Evolutionary conservation across 768 basidiomycete genomes (phyloP), one percentile per base, ranked within the genome.

Genomic region (Cystobasidium tubakii): DNA sequence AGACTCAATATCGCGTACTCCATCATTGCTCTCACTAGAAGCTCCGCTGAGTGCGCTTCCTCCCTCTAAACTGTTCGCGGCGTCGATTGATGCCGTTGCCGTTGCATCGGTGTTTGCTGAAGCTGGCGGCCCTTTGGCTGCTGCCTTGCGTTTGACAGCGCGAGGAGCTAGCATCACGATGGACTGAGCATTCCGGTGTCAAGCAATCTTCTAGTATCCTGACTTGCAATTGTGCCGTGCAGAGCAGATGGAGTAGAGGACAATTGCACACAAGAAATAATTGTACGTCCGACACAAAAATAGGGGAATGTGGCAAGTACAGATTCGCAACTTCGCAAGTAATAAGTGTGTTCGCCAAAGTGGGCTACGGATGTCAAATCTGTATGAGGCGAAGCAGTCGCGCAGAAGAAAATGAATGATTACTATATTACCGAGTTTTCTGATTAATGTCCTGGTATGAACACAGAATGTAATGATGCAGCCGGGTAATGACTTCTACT

Each of bases 61-160:
- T 66, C 3, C 36, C 4, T 62, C 57, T 62, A 23, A 9, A 13
- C 3, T 23, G 4, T 21, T 19, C 4, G n/a, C n/a, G 57, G 4
- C 57, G 3, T 29, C 23, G 13, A 4, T 25, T 12, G 33, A 25
- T 60, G 57, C 4, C 27, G 57, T 34, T 60, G 27, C 25, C 4
- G 7, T 15, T 39, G 39, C 6, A 39, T 39, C 39, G 7, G 57
- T 2, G 12, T 7, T 6, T 29, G 12, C 29, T 29, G 57, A 29
- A 34, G 57, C 27, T 4, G 43, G 23, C 9, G 10, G 4, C 44
- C 43, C 23, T 42, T 44, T 33, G 17, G 23, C 27, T 17, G 42
- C 19, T 15, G 44, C 36, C 55, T 71, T 71, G 33, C 69, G n/a
- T 44, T 71, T 71, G 54, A 71, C 69, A 71, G 69, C 69, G 39